Conservation (phyloP, 179 eudicot genomes). For the Vitellaria paradoxa region DNA sequence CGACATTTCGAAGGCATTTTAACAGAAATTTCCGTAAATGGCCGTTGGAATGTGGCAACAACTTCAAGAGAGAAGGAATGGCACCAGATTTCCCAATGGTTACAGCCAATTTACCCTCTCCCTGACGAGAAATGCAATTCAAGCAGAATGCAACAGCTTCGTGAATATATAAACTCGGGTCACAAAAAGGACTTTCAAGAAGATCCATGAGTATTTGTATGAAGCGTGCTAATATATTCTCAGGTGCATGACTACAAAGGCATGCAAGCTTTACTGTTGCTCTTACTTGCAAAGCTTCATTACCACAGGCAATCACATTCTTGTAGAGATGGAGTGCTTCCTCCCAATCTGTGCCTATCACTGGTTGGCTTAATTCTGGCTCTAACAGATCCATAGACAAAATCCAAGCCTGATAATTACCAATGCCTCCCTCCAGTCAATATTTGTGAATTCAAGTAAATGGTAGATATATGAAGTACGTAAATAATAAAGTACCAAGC, state of each 20-base stretch:
- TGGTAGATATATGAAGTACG: neutral
- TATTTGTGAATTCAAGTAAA: neutral
- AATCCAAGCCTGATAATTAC: neutral
- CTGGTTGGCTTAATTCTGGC: neutral
- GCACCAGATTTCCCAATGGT: slow-evolving; percentile 39
- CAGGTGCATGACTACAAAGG: slow-evolving; percentile 38
- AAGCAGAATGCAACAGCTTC: slow-evolving; percentile 46
- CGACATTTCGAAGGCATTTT: slow-evolving; percentile 50
- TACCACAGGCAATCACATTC: slow-evolving; percentile 27
- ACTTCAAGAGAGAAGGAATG: slow-evolving; percentile 39
- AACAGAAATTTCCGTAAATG: slow-evolving; percentile 34
- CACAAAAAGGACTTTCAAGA: slow-evolving; percentile 19
- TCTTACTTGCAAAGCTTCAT: slow-evolving; percentile 27
- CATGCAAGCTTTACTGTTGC: slow-evolving; percentile 39
- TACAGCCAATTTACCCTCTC: slow-evolving; percentile 39
- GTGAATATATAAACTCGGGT: slow-evolving; percentile 21
- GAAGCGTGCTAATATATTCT: slow-evolving; percentile 26
- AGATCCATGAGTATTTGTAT: slow-evolving; percentile 39
- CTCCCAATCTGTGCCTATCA: slow-evolving; percentile 37
- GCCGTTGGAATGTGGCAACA: slow-evolving; percentile 32
- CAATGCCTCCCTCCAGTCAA: neutral
- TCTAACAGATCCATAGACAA: slow-evolving; percentile 13
- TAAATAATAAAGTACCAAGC: neutral
- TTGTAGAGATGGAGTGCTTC: slow-evolving; percentile 29
- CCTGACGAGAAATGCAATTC: slow-evolving; percentile 37